phyloP scores from a whole-genome alignment of 78 protist species.

The Pigoraptor vietnamica region DNA sequence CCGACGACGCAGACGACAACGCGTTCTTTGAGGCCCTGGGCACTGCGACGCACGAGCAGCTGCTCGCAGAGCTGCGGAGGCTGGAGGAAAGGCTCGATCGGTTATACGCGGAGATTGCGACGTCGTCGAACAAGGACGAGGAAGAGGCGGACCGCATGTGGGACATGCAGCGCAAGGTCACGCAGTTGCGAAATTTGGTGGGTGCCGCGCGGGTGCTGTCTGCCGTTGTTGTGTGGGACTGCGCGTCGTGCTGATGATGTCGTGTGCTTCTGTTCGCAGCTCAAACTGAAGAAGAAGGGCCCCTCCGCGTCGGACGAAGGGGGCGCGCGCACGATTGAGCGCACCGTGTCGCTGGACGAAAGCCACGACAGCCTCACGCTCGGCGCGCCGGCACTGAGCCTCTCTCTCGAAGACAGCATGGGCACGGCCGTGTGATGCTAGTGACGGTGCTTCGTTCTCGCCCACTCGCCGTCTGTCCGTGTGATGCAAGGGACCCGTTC shows the following conservation, averaged over 20 bases:
- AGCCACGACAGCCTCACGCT: too few relatives aligned
- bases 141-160: background rate
- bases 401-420: too few relatives aligned
- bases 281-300: background rate
- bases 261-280: background rate
- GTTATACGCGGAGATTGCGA: background rate
- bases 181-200: background rate
- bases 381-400: too few relatives aligned
- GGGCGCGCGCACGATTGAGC: too few relatives aligned
- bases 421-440: too few relatives aligned
- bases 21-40: background rate
- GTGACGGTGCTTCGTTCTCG: too few relatives aligned
- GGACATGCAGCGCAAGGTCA: background rate
- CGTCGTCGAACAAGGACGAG: background rate
- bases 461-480: too few relatives aligned
- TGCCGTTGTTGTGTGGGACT: background rate
- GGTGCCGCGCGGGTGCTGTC: background rate
- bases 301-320: too few relatives aligned
- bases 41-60: background rate
- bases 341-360: too few relatives aligned
- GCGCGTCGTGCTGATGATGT: background rate
- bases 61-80: background rate
- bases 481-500: too few relatives aligned
- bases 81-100: background rate
- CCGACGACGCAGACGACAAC: background rate